Evolutionary conservation across 441 rosid genomes (phyloP), one percentile per base, ranked within the genome.

Genomic region (Brassica balearica): DNA sequence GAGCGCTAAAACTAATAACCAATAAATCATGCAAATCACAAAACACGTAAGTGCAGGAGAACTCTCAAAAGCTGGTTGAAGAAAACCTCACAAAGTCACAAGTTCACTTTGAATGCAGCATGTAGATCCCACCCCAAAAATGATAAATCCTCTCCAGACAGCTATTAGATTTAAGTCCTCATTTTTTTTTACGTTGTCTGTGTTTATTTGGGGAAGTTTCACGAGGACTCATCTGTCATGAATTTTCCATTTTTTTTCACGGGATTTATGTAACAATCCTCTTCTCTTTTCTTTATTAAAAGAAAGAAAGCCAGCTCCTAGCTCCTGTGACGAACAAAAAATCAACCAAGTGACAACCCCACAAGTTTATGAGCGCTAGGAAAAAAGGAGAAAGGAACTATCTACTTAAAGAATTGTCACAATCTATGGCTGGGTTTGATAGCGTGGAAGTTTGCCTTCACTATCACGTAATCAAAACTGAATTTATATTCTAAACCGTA

Each of bases 141-240:
- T 27, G 25, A 15, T 51, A 68, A 68, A 68, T 8, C 5, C 5
- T 51, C 8, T 69, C 15, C 15, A 15, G 34, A 53, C 29, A 69
- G 8, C 23, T 53, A 32, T 69, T 69, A 55, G 14, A 56, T 32
- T 58, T 71, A 58, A 12, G 4, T 56, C 5, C 19, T 15, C 48
- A 34, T 12, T 36, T 58, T 6, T 6, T 34, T 71, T 34, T 27
- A 62, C 22, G 36, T 58, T 70, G 23, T 22, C 36, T 9, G 8
- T 70, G 20, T 34, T 34, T 34, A 36, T 58, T 12, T 58, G 74
- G 65, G 38, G 66, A 48, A 19, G 46, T 71, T 38, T 58, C 65
- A 71, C 65, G 74, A 58, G 74, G 55, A 71, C 56, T 36, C 51
- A 38, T 67, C 70, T 55, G 23, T 67, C 71, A 43, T 43, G 25